Evolutionary conservation across 805 yeast species (phyloP), one percentile per base, ranked within the genome.

Genomic region (Ogataea zsoltii): DNA sequence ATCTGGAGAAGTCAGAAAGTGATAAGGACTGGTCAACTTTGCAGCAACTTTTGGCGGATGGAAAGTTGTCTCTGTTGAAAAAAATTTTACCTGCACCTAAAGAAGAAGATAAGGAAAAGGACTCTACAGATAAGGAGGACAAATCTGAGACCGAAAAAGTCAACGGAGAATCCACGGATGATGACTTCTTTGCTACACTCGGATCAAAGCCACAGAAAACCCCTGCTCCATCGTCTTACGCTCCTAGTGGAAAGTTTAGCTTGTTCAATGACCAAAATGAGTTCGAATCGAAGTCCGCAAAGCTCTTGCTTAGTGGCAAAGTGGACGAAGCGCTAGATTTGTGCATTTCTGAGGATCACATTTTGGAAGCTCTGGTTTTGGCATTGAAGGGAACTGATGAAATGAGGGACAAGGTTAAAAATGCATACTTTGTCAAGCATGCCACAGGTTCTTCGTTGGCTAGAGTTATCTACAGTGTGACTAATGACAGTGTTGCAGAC

Each of bases 291-390:
- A 80, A 80, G 33, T 71, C 85, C 33, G 69, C 75, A 7, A 65
- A 69, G 47, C 70, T 76, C 17, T 63, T 92, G 38, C 73, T 92
- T 40, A 62, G 66, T 13, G 89, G 90, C 48, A 76, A 88, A 41
- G 66, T 77, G 39, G 77, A 76, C 13, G 71, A 75, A 19, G 97
- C 97, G 1, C 82, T 88, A 11, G 76, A 82, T 28, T 59, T 74
- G 19, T 81, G 92, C 52, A 68, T 94, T 48, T 72, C 80, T 36
- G 76, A 79, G 29, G 85, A 78, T 41, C 76, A 77, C 48, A 66
- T 89, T 17, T 65, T 78, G 17, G 98, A 94, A 62, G 97, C 98
- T 3, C 75, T 91, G 54, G 70, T 91, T 21, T 74, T 94, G 49
- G 88, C 98, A 0, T 67, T 86, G 58, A 80, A 82, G 56, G 88